These are phyloP conservation scores for Suillus discolor DNA, from an alignment of 768 basidiomycete genomes.

Conservation along the genomic window DNA sequence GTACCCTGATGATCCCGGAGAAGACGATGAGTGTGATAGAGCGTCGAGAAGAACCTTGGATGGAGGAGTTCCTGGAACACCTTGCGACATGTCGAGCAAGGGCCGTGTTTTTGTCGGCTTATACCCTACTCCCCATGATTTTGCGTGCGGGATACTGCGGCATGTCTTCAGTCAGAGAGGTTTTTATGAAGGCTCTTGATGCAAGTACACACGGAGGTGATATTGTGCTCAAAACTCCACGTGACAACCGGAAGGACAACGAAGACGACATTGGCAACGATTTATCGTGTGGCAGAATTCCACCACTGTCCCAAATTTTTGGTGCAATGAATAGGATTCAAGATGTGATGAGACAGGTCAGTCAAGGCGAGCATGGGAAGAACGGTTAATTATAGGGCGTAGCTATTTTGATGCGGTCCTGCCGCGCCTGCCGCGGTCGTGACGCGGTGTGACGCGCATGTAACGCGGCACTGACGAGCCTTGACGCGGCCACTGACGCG, in stretches of 20 bases:
- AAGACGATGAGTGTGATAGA: slow-evolving; percentile 46
- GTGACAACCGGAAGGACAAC: slow-evolving; percentile 39
- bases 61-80: slow-evolving; percentile 71
- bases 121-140: slow-evolving; percentile 56
- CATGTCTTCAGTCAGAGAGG: background rate
- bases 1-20: slow-evolving; percentile 54
- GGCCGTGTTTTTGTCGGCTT: slow-evolving; percentile 42
- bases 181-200: background rate
- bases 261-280: background rate
- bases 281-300: background rate
- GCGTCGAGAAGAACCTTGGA: slow-evolving; percentile 51
- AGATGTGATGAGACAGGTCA: background rate
- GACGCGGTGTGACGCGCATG: too few relatives aligned
- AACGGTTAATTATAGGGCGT: background rate
- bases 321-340: background rate
- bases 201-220: slow-evolving; percentile 44
- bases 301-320: background rate
- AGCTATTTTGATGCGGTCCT: too few relatives aligned
- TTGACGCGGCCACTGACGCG: too few relatives aligned
- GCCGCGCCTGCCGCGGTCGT: too few relatives aligned
- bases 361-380: background rate
- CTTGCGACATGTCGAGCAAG: slow-evolving; percentile 75
- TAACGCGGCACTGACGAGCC: too few relatives aligned
- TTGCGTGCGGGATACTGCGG: slow-evolving; percentile 57
- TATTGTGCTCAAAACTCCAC: slow-evolving; percentile 44